These are phyloP conservation scores for Septoria linicola DNA, from an alignment of 2,329 filamentous ascomycete genomes.

Conservation along the genomic window DNA sequence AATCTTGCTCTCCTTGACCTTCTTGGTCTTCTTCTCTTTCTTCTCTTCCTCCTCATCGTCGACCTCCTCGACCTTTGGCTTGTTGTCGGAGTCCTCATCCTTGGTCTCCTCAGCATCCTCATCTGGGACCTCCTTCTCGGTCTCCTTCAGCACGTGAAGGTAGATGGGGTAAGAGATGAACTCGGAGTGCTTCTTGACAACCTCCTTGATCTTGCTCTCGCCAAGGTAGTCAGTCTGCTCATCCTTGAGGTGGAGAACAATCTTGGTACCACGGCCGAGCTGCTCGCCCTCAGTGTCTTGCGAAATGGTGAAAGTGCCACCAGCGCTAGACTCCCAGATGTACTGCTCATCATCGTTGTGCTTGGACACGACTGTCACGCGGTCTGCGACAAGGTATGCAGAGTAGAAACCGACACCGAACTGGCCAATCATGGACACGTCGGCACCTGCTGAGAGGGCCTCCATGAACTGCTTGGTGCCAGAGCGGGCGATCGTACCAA, in stretches of 20 bases:
- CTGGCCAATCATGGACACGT: conserved; percentile 99
- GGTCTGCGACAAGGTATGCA: conserved; percentile 97
- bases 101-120: conserved; percentile 78
- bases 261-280: conserved; percentile 93
- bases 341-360: conserved; percentile 99
- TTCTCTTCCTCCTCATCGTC: conserved; percentile 73
- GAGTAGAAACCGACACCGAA: conserved; percentile 99
- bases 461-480: conserved; percentile 99
- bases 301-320: conserved; percentile 92
- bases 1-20: conserved; percentile 96
- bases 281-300: conserved; percentile 88
- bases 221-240: conserved; percentile 98
- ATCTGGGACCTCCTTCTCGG: conserved; percentile 96
- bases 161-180: conserved; percentile 99
- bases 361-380: conserved; percentile 93
- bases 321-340: conserved; percentile 96
- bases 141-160: conserved; percentile 99
- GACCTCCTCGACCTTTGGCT: conserved; percentile 92
- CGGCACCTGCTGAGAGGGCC: conserved; percentile 93
- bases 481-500: conserved; percentile 98
- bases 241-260: conserved; percentile 98
- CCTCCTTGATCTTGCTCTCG: conserved; percentile 99
- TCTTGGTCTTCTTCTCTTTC: conserved; percentile 98
- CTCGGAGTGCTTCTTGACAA: conserved; percentile 99
- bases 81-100: conserved; percentile 84